Base-by-base conservation (phyloP, 257 asterid species). In the Plectranthus barbatus region DNA sequence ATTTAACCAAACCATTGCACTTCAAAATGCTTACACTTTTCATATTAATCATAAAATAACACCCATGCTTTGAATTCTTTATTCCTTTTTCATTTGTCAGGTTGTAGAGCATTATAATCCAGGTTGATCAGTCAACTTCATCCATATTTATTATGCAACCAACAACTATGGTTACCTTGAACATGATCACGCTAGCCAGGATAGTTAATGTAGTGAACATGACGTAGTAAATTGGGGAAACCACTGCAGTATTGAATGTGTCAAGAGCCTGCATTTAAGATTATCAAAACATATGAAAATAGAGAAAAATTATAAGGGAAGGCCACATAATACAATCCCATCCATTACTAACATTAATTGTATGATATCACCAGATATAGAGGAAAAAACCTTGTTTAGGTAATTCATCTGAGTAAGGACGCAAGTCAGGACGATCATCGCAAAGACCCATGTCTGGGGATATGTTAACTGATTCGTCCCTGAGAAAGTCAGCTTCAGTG, bases 181-280 rank as follows among this genome's bases (percentile, higher is more conserved):
- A 92, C 99, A 92, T 92, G 74, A 92, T 92, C 58, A 92, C 97
- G 60, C 99, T 92, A 57, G 99, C 99, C 81, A 92, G 64, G 44
- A 92, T 92, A 4, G 99, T 92, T 3, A 92, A 82, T 61, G 97
- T 83, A 29, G 99, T 92, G 86, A 92, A 92, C 99, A 89, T 86
- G 69, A 86, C 97, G 62, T 89, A 92, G 83, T 92, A 92, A 52
- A 92, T 89, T 36, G 99, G 99, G 21, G 99, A 84, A 59, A 92
- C 97, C 46, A 92, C 97, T 1, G 99, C 99, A 26, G 99, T 92
- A 83, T 92, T 92, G 82, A 92, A 92, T 18, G 97, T 92, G 84
- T 89, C 97, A 4, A 92, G 97, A 3, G 99, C 99, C 97, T 92
- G 91, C 86, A 79, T 67, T 63, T 68, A 62, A 64, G 45, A 73